phyloP scores from a whole-genome alignment of 441 rosid species.

The Bruguiera hainesii region DNA sequence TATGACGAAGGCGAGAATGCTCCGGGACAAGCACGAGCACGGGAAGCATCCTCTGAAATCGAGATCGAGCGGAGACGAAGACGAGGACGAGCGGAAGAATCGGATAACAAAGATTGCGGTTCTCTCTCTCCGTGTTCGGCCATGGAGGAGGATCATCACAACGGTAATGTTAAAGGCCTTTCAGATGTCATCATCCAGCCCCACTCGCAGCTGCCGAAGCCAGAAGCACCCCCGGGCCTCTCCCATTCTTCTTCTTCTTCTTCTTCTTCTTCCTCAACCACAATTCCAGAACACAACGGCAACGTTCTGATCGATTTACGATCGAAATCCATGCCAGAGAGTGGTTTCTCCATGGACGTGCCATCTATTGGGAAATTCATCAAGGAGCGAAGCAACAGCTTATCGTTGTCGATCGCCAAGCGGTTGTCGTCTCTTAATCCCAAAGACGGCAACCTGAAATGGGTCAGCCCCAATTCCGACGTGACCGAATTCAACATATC shows the following conservation, averaged over 20 bases:
- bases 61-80: too few species aligned
- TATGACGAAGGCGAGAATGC: too few species aligned
- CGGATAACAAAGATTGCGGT: too few species aligned
- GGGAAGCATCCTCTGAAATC: too few species aligned
- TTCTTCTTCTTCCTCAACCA: neutral
- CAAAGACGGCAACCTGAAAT: constrained; percentile 9
- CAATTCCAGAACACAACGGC: constrained; percentile 2
- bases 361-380: constrained; percentile 54
- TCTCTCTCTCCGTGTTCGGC: too few species aligned
- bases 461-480: constrained; percentile 23
- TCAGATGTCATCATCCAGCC: constrained; percentile 29
- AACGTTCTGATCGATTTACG: constrained; percentile 10
- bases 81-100: too few species aligned
- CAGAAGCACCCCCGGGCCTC: constrained; percentile 65
- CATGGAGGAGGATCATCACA: too few species aligned
- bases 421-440: constrained; percentile 38
- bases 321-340: constrained; percentile 36
- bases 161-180: too few species aligned
- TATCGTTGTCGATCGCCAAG: constrained; percentile 54
- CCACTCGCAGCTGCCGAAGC: constrained; percentile 67
- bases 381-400: constrained; percentile 49
- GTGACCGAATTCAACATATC: constrained; percentile 68
- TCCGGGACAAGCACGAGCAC: too few species aligned
- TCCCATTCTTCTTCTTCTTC: constrained; percentile 1
- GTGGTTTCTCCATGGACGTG: constrained; percentile 26